A percentile compares a stretch with the other conserved stretches of the same genome.
These are phyloP conservation scores for Ganoderma lucidum DNA, from an alignment of 1,284 basidiomycete species.

Conservation along the genomic window DNA sequence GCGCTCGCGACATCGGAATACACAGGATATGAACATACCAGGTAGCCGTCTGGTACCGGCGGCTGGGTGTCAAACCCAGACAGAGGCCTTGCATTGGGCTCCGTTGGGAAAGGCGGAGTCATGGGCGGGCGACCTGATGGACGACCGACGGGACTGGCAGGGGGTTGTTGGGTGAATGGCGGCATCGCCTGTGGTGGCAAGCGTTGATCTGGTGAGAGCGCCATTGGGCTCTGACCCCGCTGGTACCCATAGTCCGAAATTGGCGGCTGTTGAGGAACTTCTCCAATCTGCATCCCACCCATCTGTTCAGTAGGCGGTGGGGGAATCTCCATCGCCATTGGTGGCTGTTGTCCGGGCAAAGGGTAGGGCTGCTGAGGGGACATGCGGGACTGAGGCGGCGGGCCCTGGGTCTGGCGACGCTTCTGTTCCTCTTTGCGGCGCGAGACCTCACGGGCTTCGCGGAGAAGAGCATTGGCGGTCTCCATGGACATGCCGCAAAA, in stretches of 20 bases:
- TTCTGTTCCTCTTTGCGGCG: conserved; percentile 52
- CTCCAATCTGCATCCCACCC: conserved; percentile 60
- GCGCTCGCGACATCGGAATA: conserved; percentile 7
- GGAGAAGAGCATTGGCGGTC: conserved; percentile 93
- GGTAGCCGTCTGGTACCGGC: conserved; percentile 36
- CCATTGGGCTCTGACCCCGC: conserved; percentile 28
- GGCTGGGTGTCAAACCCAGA: conserved; percentile 37
- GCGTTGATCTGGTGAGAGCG: conserved; percentile 24
- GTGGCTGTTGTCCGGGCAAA: conserved; percentile 22
- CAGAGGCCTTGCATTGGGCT: conserved; percentile 33
- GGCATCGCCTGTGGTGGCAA: conserved; percentile 32
- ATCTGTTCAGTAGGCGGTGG: conserved; percentile 47
- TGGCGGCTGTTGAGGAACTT: conserved; percentile 36
- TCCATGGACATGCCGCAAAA: conserved; percentile 99
- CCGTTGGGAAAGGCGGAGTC: conserved; percentile 40
- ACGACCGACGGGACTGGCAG: conserved; percentile 24
- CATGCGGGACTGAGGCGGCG: conserved; percentile 15
- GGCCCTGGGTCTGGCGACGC: conserved; percentile 39
- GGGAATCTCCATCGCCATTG: conserved; percentile 11
- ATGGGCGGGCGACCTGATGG: conserved; percentile 32
- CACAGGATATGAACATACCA: conserved; percentile 31
- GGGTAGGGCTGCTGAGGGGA: conserved; percentile 37
- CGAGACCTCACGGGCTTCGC: conserved; percentile 85
- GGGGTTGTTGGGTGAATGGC: conserved; percentile 34
- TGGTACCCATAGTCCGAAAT: conserved; percentile 38